Evolutionary conservation across 139 green algal species (phyloP).

Genomic region (Haematococcus lacustris): DNA sequence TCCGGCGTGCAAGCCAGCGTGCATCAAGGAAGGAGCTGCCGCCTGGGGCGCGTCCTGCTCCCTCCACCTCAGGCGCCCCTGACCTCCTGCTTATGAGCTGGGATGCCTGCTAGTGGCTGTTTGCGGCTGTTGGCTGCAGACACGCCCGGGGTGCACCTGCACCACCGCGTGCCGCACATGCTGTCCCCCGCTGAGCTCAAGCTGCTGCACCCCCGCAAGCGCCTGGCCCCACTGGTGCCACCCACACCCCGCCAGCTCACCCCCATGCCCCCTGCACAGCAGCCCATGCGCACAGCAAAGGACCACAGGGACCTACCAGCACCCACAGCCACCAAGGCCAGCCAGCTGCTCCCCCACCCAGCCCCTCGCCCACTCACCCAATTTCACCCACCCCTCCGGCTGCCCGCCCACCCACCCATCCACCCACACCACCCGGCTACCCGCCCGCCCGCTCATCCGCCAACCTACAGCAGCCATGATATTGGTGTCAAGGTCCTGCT

Average conservation of each 20-base stretch:
- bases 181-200: constrained; percentile 70
- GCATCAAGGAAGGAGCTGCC: too few relatives aligned
- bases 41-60: neutral
- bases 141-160: constrained; percentile 89
- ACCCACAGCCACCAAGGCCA: neutral
- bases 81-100: neutral
- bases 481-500: too few relatives aligned
- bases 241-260: constrained; percentile 33
- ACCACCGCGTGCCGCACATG: constrained; percentile 85
- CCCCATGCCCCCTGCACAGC: neutral
- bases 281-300: neutral
- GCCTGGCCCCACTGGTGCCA: constrained; percentile 48
- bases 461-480: too few relatives aligned
- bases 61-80: neutral
- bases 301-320: neutral
- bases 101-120: neutral
- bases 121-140: constrained; percentile 49
- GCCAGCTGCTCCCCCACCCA: neutral
- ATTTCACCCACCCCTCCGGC: neutral
- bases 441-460: too few relatives aligned
- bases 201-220: constrained; percentile 62
- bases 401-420: neutral
- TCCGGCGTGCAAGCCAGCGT: too few relatives aligned
- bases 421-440: too few relatives aligned
- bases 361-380: constrained; percentile 1